phyloP scores from a whole-genome alignment of 2,329 filamentous ascomycete species.

The Rutstroemia sp. region DNA sequence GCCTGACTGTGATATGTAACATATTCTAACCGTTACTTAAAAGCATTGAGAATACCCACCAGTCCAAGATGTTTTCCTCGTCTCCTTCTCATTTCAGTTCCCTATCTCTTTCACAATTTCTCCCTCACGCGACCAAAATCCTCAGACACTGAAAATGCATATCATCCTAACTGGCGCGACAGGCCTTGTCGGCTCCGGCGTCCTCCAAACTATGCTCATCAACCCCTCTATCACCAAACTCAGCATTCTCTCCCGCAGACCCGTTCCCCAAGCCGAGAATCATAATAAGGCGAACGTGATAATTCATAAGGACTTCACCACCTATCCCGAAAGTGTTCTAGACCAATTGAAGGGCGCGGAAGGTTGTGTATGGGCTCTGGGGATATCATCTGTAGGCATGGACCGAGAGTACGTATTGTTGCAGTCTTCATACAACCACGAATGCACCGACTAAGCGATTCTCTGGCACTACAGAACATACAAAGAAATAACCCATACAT shows the following conservation, averaged over 20 bases:
- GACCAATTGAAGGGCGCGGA: conserved; percentile 53
- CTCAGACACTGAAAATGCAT: conserved; percentile 39
- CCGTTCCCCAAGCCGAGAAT: conserved; percentile 52
- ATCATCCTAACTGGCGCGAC: conserved; percentile 63
- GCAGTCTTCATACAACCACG: neutral
- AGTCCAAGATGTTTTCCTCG: too few species aligned
- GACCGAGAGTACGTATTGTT: conserved; percentile 43
- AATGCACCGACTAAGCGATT: neutral
- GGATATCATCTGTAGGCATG: conserved; percentile 54
- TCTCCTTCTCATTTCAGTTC: too few species aligned
- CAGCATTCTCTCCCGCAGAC: conserved; percentile 59
- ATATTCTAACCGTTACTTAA: too few species aligned
- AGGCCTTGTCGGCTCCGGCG: conserved; percentile 54
- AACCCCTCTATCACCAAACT: conserved; percentile 49
- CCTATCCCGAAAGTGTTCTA: conserved; percentile 51
- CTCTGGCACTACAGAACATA: conserved; percentile 42
- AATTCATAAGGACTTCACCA: conserved; percentile 58
- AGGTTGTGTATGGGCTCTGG: conserved; percentile 68
- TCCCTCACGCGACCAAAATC: too few species aligned
- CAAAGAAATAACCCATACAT: conserved; percentile 59
- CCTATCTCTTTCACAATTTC: too few species aligned
- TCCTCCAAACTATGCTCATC: conserved; percentile 55
- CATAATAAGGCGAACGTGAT: conserved; percentile 53
- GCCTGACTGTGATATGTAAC: too few species aligned
- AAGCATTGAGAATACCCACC: too few species aligned